Evolutionary conservation across 129 eudicot species (phyloP).

Genomic region (Flaveria robusta): DNA sequence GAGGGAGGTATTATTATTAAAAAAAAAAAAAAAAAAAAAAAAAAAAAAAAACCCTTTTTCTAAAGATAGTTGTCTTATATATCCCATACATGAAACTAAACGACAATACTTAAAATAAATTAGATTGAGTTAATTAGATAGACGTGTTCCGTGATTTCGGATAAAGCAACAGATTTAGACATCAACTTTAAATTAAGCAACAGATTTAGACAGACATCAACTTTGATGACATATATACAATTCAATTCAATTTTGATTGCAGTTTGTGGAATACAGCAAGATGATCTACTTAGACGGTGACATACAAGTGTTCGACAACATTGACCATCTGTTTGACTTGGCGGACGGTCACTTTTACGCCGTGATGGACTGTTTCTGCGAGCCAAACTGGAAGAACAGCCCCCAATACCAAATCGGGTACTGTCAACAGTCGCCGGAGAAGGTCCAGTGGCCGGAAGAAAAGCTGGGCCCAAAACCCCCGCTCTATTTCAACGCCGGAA

Average conservation of each 20-base stretch:
- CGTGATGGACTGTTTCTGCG: conserved; percentile 83
- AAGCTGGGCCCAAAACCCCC: conserved; percentile 63
- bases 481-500: conserved; percentile 78
- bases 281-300: conserved; percentile 90
- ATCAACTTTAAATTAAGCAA: too few species aligned
- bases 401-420: conserved; percentile 74
- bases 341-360: conserved; percentile 69
- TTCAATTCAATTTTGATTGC: conserved; percentile 12
- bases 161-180: too few species aligned
- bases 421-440: conserved; percentile 59
- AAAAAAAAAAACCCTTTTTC: too few species aligned
- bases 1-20: too few species aligned
- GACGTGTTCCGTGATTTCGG: too few species aligned
- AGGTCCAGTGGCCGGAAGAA: conserved; percentile 60
- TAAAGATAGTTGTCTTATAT: too few species aligned
- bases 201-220: too few species aligned
- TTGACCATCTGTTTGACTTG: conserved; percentile 82
- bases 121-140: too few species aligned
- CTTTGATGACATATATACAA: too few species aligned
- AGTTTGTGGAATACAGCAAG: conserved; percentile 91
- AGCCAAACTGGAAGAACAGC: conserved; percentile 58
- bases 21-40: too few species aligned
- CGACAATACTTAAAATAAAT: too few species aligned
- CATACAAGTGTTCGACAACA: conserved; percentile 80
- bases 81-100: too few species aligned